Evolutionary conservation across 2,329 filamentous ascomycete species (phyloP).

Genomic region (Xylariaceae sp.): DNA sequence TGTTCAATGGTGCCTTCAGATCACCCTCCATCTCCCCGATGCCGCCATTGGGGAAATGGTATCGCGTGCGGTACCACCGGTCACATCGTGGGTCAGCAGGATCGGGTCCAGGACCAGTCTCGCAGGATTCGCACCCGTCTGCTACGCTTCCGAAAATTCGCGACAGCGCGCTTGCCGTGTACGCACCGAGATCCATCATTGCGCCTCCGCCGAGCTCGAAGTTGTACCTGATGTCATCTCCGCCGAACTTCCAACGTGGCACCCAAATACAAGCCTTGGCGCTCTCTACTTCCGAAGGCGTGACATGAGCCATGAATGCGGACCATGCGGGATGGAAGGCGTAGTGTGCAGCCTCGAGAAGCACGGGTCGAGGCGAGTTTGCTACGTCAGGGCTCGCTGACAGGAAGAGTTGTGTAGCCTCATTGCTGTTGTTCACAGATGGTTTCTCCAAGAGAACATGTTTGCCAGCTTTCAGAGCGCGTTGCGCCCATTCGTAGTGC

Average conservation of each 20-base stretch:
- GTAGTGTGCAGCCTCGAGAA: slow-evolving; percentile 54
- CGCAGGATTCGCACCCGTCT: slow-evolving; percentile 31
- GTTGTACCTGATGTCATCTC: slow-evolving; percentile 43
- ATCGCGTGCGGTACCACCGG: slow-evolving; percentile 30
- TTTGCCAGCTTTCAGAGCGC: slow-evolving; percentile 47
- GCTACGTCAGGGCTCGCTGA: slow-evolving; percentile 32
- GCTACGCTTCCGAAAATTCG: slow-evolving; percentile 34
- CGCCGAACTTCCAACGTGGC: slow-evolving; percentile 30
- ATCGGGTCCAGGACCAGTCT: slow-evolving; percentile 15
- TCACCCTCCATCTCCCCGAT: slow-evolving; percentile 32
- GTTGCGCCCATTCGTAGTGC: slow-evolving; percentile 47
- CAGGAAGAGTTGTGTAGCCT: slow-evolving; percentile 45
- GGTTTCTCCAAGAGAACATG: slow-evolving; percentile 58
- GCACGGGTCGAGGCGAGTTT: slow-evolving; percentile 37
- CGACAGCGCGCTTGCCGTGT: slow-evolving; percentile 31
- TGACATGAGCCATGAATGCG: slow-evolving; percentile 39
- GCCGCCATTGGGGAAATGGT: slow-evolving; percentile 34
- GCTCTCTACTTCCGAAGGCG: slow-evolving; percentile 36
- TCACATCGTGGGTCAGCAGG: slow-evolving; percentile 26
- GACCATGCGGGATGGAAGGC: slow-evolving; percentile 50
- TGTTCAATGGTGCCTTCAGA: slow-evolving; percentile 21
- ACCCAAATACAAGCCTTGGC: slow-evolving; percentile 32
- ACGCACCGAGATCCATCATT: slow-evolving; percentile 38
- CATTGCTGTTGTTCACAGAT: slow-evolving; percentile 41
- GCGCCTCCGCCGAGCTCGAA: slow-evolving; percentile 43